Percentiles rank a stretch among this genome's conserved stretches.
phyloP scores from a whole-genome alignment of 257 asterid genomes.

The Rauvolfia tetraphylla region DNA sequence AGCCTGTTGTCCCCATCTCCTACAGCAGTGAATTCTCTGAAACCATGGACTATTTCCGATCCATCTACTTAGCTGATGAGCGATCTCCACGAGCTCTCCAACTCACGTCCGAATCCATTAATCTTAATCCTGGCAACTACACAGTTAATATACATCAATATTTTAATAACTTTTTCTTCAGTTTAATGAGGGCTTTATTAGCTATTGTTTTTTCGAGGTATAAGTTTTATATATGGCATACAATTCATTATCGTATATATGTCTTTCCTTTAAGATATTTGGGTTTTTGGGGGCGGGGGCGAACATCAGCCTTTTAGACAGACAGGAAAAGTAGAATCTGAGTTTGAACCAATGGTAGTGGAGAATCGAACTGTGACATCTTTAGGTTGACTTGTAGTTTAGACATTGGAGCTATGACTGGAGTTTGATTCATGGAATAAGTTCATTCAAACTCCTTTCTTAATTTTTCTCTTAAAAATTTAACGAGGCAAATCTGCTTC shows the following conservation, averaged over 20 bases:
- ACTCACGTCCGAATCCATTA: constrained; percentile 69
- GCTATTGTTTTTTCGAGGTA: neutral
- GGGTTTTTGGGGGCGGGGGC: too few species aligned
- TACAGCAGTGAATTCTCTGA: constrained; percentile 73
- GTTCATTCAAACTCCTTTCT: neutral
- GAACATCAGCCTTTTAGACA: neutral
- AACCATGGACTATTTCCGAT: constrained; percentile 87
- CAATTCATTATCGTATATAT: neutral
- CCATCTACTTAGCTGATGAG: constrained; percentile 78
- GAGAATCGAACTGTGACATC: neutral
- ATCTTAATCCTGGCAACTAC: constrained; percentile 80
- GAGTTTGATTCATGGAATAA: neutral
- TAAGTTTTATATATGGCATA: neutral
- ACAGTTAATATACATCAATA: constrained; percentile 37
- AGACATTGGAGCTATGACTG: too few species aligned
- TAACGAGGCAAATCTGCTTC: neutral
- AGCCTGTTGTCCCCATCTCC: constrained; percentile 82
- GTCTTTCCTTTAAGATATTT: neutral
- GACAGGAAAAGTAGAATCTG: neutral
- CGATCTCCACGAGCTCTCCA: constrained; percentile 74
- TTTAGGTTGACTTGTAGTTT: neutral
- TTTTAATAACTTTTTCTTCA: neutral
- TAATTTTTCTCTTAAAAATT: neutral
- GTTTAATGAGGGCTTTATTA: neutral
- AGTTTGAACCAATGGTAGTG: neutral